Percentiles rank a stretch among this genome's conserved stretches.
Evolutionary conservation across 2,329 filamentous ascomycete species (phyloP).

Genomic region (Paraphaeosphaeria sporulosa): DNA sequence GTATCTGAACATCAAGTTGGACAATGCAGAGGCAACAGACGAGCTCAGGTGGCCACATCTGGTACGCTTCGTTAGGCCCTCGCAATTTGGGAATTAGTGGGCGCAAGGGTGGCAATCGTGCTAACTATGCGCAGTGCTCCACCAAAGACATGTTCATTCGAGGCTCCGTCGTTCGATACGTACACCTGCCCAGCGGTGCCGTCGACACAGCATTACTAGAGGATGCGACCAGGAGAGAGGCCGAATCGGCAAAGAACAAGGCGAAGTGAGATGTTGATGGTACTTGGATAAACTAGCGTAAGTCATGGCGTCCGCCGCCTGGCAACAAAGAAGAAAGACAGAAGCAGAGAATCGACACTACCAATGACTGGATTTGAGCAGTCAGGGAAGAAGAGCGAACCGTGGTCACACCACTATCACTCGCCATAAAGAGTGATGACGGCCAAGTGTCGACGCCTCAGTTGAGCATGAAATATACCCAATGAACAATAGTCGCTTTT

Average conservation of each 20-base stretch:
- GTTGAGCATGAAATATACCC: conserved; percentile 9
- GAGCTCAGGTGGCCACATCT: conserved; percentile 95
- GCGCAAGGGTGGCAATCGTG: not conserved
- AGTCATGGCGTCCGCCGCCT: not conserved
- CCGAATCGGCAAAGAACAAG: conserved; percentile 47
- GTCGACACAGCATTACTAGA: conserved; percentile 88
- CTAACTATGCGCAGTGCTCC: conserved; percentile 62
- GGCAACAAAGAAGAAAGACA: not conserved
- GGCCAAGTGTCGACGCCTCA: not conserved
- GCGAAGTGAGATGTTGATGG: conserved; percentile 39
- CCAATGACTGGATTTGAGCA: not conserved
- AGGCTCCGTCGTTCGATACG: conserved; percentile 90
- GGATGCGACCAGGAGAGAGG: conserved; percentile 70
- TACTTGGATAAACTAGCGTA: not conserved
- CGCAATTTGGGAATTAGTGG: not conserved
- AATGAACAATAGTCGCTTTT: conserved; percentile 4
- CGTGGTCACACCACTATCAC: not conserved
- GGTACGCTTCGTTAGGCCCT: conserved; percentile 54
- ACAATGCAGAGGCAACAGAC: conserved; percentile 91
- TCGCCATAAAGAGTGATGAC: not conserved
- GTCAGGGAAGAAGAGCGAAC: not conserved
- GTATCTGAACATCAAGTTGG: conserved; percentile 98
- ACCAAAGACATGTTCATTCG: conserved; percentile 97
- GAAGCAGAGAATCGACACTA: not conserved
- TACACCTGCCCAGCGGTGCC: conserved; percentile 81